Evolutionary conservation across 306 rosid species (phyloP), one percentile per base, ranked within the genome.

Genomic region (Citrullus colocynthis): DNA sequence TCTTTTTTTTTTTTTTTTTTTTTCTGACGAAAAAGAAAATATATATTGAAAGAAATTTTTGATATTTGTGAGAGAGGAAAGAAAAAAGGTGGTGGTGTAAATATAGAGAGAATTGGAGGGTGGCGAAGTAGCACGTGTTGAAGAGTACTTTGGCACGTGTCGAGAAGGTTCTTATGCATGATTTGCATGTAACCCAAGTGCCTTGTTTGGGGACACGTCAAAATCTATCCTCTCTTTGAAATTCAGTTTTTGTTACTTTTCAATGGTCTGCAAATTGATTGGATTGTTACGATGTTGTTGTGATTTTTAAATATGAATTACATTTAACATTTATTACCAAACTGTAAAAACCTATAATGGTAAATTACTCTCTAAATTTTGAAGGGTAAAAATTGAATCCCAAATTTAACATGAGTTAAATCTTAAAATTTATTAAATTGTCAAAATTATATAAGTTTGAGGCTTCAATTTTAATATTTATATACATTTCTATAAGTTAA

Each of bases 131-230:
- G 91, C 95, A 86, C 72, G 80, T 78, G 80, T 58, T 28, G 21
- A 16, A 36, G 77, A 59, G 15, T 9, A 20, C 49, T 24, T 30
- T 6, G 78, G 75, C 86, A 93, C 94, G 93, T 88, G 95, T 88
- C 80, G 78, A 58, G 48, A 57, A 78, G 80, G 32, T 64, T 84
- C 63, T 81, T 92, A 81, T 89, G 98, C 97, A 87, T 15, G 83
- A 82, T 81, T 62, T 81, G 91, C 98, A 87, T 93, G 95, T 39
- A 37, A 41, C 1, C 3, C 55, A 6, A 24, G 32, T 45, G 80
- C 5, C 55, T 67, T 51, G 28, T 73, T 73, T 51, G 30, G 44
- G 2, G 44, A 73, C 77, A 73, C 77, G 16, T 51, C 59, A 30
- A 73, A 73, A 30, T 15, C 3, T 48, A 48, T 71, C 76, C 76